Evolutionary conservation across 164 flowering plant species (phyloP).

Genomic region (Vitis riparia): DNA sequence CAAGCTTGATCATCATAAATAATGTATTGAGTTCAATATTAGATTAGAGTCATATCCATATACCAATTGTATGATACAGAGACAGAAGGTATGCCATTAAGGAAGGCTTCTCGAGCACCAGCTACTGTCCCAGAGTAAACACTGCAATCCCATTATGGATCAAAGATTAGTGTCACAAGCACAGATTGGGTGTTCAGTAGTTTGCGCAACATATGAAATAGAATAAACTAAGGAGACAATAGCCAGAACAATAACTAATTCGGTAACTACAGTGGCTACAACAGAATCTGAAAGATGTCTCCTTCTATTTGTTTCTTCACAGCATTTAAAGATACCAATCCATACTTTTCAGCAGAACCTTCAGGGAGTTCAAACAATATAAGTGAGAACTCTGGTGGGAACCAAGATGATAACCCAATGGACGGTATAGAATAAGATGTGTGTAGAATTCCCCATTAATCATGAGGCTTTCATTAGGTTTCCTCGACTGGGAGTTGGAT

Average conservation of each 20-base stretch:
- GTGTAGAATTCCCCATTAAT: not conserved
- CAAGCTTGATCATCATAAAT: no score
- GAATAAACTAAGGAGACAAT: not conserved
- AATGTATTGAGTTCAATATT: no score
- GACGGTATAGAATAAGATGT: not conserved
- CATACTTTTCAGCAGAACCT: not conserved
- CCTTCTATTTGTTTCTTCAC: not conserved
- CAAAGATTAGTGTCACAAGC: not conserved
- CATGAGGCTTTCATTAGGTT: not conserved
- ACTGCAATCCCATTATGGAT: slow-evolving; percentile 37
- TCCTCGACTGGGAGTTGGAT: no score
- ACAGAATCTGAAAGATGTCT: not conserved
- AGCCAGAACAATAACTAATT: not conserved
- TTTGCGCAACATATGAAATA: not conserved
- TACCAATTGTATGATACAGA: slow-evolving; percentile 91
- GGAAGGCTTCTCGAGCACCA: slow-evolving; percentile 96
- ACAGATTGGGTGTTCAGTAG: not conserved
- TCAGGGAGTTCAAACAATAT: not conserved
- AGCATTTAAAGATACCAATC: not conserved
- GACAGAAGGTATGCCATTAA: slow-evolving; percentile 71
- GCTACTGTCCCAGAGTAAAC: slow-evolving; percentile 95
- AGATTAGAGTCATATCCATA: slow-evolving; percentile 5
- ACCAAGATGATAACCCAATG: not conserved
- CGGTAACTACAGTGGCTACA: not conserved
- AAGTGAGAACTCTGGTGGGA: no score